Evolutionary conservation across 2,329 filamentous ascomycete genomes (phyloP), one percentile per base, ranked within the genome.

Genomic region (Ceratocystis cacaofunesta): DNA sequence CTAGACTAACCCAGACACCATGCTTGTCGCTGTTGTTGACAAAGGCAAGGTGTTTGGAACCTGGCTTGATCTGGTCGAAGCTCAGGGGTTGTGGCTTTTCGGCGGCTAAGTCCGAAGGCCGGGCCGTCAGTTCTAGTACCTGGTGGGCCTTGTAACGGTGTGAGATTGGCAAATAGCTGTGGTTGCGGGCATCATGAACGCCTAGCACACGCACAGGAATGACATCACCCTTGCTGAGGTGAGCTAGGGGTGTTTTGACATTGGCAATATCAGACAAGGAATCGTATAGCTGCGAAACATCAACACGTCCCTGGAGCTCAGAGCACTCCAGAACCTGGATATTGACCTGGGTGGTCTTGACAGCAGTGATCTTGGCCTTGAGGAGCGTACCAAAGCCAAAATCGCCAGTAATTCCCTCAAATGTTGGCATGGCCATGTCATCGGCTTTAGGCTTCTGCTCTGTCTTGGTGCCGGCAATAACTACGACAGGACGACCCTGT

Each of bases 281-380:
- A 73, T 96, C 89, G 73, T 95, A 99, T 12, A 92, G 77, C 73
- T 97, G 90, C 0, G 94, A 95, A 5, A 94, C 84, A 72, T 96
- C 92, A 67, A 99, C 86, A 19, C 94, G 89, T n/a, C 92, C 94
- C 73, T 95, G 89, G 7, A 95, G 80, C 69, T 91, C 90, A 17
- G 75, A 70, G 44, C 69, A 74, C 72, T 95, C 90, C 55, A 90
- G 87, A 62, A 97, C 80, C 69, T 89, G 84, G 5, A 99, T 90
- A 70, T 97, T 97, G 65, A 97, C 78, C 73, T 99, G 94, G 0
- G 92, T 96, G 61, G 87, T 86, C 75, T 95, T 96, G 72, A 96
- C 78, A 0, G 90, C 90, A n/a, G 83, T 82, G 57, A 99, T 83
- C 70, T 82, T 87, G 48, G 89, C 92, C 72, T 89, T 90, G 6